These are phyloP conservation scores for Monosporascus sp. DNA, from an alignment of 2,329 filamentous ascomycete species.

Conservation along the genomic window DNA sequence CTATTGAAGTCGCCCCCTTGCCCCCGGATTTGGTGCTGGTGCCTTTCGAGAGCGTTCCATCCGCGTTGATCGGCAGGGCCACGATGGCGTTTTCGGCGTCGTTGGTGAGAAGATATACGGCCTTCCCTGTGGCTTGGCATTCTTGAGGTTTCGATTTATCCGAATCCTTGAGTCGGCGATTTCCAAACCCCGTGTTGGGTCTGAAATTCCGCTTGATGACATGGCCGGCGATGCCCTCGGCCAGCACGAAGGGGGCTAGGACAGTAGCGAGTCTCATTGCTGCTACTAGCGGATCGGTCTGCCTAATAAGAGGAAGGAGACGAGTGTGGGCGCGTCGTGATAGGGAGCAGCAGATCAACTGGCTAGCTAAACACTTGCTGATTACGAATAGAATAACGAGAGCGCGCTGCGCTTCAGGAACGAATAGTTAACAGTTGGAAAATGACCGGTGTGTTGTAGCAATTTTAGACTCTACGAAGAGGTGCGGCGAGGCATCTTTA, in stretches of 20 bases:
- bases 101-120: slow-evolving; percentile 54
- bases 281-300: neutral
- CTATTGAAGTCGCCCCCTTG: slow-evolving; percentile 35
- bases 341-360: no score
- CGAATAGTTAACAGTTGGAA: no score
- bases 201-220: slow-evolving; percentile 5
- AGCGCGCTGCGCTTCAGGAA: no score
- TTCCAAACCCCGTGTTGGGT: neutral
- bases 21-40: slow-evolving; percentile 41
- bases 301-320: neutral
- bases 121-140: slow-evolving; percentile 29
- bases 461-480: no score
- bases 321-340: no score
- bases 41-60: slow-evolving; percentile 42
- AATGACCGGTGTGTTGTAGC: no score
- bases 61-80: slow-evolving; percentile 38
- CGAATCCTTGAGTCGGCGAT: no score
- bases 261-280: neutral
- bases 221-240: slow-evolving; percentile 8
- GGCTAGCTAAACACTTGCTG: no score
- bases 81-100: slow-evolving; percentile 42
- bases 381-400: no score
- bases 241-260: slow-evolving; percentile 6
- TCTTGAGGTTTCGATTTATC: neutral
- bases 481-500: no score